These are phyloP conservation scores for Maudiozyma serrabonitensis DNA, from an alignment of 805 yeast genomes.

Conservation along the genomic window DNA sequence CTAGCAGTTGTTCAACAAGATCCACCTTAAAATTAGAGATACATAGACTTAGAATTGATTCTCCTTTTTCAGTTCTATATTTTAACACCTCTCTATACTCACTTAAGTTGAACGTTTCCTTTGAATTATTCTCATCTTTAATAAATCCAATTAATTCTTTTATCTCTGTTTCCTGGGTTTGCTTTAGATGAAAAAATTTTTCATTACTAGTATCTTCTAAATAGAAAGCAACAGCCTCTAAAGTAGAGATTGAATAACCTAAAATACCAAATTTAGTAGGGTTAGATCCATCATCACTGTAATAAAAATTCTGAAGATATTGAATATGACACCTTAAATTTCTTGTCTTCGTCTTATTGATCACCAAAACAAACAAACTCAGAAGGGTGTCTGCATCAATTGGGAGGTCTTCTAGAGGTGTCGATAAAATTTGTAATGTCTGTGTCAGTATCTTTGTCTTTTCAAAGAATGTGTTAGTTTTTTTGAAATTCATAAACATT, in stretches of 20 bases:
- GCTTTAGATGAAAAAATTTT: background rate
- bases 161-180: constrained; percentile 10
- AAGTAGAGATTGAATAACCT: constrained; percentile 73
- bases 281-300: constrained; percentile 26
- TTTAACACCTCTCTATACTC: constrained; percentile 21
- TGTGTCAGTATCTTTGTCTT: constrained; percentile 42
- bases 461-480: constrained; percentile 37
- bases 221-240: constrained; percentile 72
- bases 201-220: background rate
- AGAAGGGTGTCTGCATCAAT: constrained; percentile 78
- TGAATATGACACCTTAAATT: constrained; percentile 53
- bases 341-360: constrained; percentile 50
- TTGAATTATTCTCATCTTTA: constrained; percentile 29
- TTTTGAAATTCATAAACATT: constrained; percentile 39
- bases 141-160: constrained; percentile 6
- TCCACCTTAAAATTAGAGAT: constrained; percentile 38
- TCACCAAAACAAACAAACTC: constrained; percentile 61
- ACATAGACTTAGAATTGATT: constrained; percentile 60
- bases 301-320: constrained; percentile 51
- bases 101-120: background rate
- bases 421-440: constrained; percentile 45
- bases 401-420: constrained; percentile 14
- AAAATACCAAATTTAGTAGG: constrained; percentile 46
- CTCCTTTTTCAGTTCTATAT: constrained; percentile 48
- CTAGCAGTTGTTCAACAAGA: constrained; percentile 39